Percentiles rank a stretch among this genome's conserved stretches.
Evolutionary conservation across 1,284 basidiomycete species (phyloP).

Genomic region (Boletellus deceptivus): DNA sequence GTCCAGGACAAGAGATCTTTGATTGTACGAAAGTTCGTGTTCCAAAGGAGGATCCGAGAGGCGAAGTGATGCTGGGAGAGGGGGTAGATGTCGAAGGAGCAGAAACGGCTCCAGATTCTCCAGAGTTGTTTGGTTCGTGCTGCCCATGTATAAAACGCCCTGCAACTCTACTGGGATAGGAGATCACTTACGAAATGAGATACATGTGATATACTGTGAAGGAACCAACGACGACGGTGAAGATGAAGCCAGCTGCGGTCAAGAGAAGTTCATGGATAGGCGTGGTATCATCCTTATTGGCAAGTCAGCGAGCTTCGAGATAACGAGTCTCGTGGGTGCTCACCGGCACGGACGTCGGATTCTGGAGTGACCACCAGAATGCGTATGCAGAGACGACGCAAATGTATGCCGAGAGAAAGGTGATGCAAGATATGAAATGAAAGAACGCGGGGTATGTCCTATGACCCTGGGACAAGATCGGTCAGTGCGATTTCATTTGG

Average conservation of each 20-base stretch:
- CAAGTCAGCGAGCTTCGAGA: slow-evolving; percentile 7
- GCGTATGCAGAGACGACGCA: slow-evolving; percentile 55
- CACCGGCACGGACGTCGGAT: slow-evolving; percentile 55
- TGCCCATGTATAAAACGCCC: slow-evolving; percentile 30
- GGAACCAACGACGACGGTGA: slow-evolving; percentile 70
- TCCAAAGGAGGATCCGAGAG: slow-evolving; percentile 72
- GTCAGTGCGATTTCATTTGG: slow-evolving; percentile 1
- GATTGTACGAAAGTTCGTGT: slow-evolving; percentile 68
- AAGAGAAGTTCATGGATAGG: slow-evolving; percentile 74
- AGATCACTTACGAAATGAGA: slow-evolving; percentile 66
- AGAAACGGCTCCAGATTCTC: slow-evolving; percentile 79
- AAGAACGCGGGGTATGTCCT: slow-evolving; percentile 85
- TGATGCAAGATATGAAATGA: slow-evolving; percentile 73
- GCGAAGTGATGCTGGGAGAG: slow-evolving; percentile 47
- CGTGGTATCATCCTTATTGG: slow-evolving; percentile 54
- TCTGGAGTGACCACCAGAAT: slow-evolving; percentile 65
- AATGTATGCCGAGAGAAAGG: slow-evolving; percentile 64
- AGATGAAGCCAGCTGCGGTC: slow-evolving; percentile 58
- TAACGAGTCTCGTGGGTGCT: slow-evolving; percentile 25
- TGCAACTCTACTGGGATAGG: not conserved
- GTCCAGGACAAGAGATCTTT: slow-evolving; percentile 64
- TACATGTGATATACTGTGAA: slow-evolving; percentile 80
- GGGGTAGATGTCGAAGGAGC: slow-evolving; percentile 66
- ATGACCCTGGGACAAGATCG: slow-evolving; percentile 55
- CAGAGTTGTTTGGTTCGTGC: slow-evolving; percentile 84